phyloP scores from a whole-genome alignment of 352 stramenopile species.

The Globisporangium apiculatum region DNA sequence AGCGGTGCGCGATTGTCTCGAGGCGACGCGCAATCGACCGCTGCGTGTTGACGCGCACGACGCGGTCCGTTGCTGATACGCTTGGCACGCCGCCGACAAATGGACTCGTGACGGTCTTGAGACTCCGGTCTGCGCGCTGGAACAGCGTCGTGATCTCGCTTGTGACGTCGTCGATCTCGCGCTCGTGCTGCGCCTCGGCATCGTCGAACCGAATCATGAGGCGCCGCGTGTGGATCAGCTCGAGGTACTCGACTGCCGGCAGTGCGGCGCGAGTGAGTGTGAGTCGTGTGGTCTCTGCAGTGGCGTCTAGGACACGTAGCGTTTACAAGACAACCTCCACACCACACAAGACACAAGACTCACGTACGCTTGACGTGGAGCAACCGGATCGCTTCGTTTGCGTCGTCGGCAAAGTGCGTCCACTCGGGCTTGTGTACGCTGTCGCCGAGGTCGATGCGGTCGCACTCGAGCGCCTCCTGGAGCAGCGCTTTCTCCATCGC shows the following conservation, averaged over 20 bases:
- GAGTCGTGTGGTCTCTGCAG: neutral
- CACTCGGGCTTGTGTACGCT: conserved; percentile 40
- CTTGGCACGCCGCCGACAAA: conserved; percentile 42
- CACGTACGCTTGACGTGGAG: conserved; percentile 63
- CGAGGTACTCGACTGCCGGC: conserved; percentile 65
- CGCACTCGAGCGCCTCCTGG: conserved; percentile 44
- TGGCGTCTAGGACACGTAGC: no score
- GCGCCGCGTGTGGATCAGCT: conserved; percentile 64
- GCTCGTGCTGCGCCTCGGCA: conserved; percentile 55
- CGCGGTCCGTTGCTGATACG: conserved; percentile 38
- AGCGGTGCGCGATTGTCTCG: conserved; percentile 54
- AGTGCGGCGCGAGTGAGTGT: neutral
- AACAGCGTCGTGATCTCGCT: conserved; percentile 61
- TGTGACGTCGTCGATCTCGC: conserved; percentile 61
- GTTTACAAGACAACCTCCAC: neutral
- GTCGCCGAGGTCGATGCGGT: conserved; percentile 20
- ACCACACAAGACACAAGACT: no score
- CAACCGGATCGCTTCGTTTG: conserved; percentile 57
- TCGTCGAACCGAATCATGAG: conserved; percentile 83
- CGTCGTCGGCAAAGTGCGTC: conserved; percentile 50
- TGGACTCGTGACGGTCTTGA: conserved; percentile 61
- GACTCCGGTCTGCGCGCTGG: conserved; percentile 49
- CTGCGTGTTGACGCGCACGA: conserved; percentile 65
- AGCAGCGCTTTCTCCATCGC: conserved; percentile 61
- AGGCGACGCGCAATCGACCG: conserved; percentile 51